Conservation (phyloP, 164 flowering plant genomes). For the Vitis cinerea region DNA sequence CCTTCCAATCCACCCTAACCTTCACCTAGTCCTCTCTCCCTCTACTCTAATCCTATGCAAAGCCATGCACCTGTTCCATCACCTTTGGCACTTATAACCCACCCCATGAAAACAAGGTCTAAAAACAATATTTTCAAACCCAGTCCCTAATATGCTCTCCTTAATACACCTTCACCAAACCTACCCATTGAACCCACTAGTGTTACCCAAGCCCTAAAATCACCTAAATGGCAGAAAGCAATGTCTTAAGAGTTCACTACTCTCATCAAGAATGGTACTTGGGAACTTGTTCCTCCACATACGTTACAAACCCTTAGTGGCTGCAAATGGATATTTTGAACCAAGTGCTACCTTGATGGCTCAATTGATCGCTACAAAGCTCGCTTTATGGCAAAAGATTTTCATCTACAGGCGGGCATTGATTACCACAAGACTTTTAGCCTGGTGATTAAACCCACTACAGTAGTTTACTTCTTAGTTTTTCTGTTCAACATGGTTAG, state of each 20-base stretch:
- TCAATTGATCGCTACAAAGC: constrained; percentile 9
- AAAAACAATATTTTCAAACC: no score
- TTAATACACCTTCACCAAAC: no score
- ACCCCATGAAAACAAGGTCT: no score
- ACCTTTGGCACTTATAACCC: no score
- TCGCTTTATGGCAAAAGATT: constrained; percentile 15
- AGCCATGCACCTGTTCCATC: no score
- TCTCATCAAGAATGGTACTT: not conserved
- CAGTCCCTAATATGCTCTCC: no score
- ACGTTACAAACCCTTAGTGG: not conserved
- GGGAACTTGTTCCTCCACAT: constrained; percentile 9
- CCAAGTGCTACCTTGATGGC: constrained; percentile 9
- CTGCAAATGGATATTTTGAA: constrained; percentile 9
- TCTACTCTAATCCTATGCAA: not conserved
- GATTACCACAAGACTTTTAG: constrained; percentile 6
- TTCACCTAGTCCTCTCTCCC: not conserved
- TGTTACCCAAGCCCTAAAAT: no score
- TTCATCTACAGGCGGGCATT: not conserved
- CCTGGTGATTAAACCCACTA: no score
- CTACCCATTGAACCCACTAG: no score
- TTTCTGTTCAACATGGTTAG: no score
- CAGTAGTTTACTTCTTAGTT: no score
- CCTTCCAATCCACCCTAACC: not conserved
- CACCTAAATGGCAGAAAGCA: not conserved
- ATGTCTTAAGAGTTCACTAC: constrained; percentile 3